Percentiles rank a stretch among this genome's conserved stretches.
Evolutionary conservation across 352 stramenopile genomes (phyloP).

Genomic region (Pythium biforme): DNA sequence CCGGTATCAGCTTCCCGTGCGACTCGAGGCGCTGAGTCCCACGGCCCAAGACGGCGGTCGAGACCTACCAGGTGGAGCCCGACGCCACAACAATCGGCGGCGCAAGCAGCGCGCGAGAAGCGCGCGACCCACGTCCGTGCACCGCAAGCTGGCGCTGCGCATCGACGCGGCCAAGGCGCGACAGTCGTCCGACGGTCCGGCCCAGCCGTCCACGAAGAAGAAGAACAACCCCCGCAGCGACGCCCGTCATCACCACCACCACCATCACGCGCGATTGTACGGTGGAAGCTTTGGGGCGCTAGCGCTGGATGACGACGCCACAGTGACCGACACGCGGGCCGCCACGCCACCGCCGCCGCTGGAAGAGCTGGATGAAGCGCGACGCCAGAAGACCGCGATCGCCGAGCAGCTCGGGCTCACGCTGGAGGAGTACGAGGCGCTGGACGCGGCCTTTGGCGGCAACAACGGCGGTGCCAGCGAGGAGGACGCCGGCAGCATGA

Average conservation of each 20-base stretch:
- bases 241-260: constrained; percentile 3
- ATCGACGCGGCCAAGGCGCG: constrained; percentile 41
- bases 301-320: not conserved
- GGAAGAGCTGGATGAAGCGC: constrained; percentile 54
- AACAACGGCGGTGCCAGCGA: constrained; percentile 6
- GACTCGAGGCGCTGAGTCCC: constrained; percentile 42
- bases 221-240: constrained; percentile 15
- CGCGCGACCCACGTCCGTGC: constrained; percentile 22
- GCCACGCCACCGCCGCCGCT: constrained; percentile 9
- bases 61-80: too few species aligned
- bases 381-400: constrained; percentile 44
- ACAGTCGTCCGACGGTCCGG: not conserved
- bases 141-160: constrained; percentile 49
- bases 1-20: constrained; percentile 23
- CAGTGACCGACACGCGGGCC: not conserved
- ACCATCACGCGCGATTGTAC: not conserved
- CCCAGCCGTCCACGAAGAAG: constrained; percentile 10
- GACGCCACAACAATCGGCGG: not conserved
- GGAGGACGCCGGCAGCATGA: constrained; percentile 28
- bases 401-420: constrained; percentile 63
- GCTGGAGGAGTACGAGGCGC: constrained; percentile 64
- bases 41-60: too few species aligned
- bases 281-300: not conserved
- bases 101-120: constrained; percentile 7
- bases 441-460: constrained; percentile 56